A percentile compares a stretch with the other conserved stretches of the same genome.
phyloP scores from a whole-genome alignment of 2,329 filamentous ascomycete genomes.

The Aspergillus fijiensis region DNA sequence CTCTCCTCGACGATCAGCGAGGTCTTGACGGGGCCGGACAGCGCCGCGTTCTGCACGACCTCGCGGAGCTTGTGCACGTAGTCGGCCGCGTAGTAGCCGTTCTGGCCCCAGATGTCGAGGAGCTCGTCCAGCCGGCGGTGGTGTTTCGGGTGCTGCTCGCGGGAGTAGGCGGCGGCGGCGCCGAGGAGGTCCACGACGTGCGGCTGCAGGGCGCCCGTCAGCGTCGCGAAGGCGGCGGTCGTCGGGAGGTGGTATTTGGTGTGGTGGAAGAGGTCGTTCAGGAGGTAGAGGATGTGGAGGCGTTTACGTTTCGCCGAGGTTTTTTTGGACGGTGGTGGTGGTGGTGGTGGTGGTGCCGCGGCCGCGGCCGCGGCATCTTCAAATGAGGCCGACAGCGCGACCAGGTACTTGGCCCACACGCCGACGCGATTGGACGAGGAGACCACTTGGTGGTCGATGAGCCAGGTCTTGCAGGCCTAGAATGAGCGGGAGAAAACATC shows the following conservation, averaged over 20 bases:
- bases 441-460: conserved; percentile 65
- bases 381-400: conserved; percentile 65
- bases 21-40: conserved; percentile 31
- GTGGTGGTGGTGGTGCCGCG: conserved; percentile 18
- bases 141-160: conserved; percentile 64
- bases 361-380: conserved; percentile 14
- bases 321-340: conserved; percentile 23
- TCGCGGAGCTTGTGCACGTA: conserved; percentile 61
- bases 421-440: conserved; percentile 65
- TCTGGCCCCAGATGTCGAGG: conserved; percentile 68
- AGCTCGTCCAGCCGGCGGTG: conserved; percentile 63
- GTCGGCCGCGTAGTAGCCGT: conserved; percentile 59
- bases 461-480: conserved; percentile 87
- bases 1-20: conserved; percentile 28
- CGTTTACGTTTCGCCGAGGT: conserved; percentile 66
- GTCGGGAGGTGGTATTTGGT: conserved; percentile 53
- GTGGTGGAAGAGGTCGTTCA: conserved; percentile 77
- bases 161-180: conserved; percentile 54
- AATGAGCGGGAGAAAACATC: conserved; percentile 10
- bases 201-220: conserved; percentile 59
- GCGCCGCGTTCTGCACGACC: conserved; percentile 51
- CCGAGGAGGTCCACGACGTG: conserved; percentile 63
- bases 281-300: conserved; percentile 72
- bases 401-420: conserved; percentile 73
- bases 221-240: conserved; percentile 45